Conservation (phyloP, 352 stramenopile genomes). For the Phytophthora citricola region DNA sequence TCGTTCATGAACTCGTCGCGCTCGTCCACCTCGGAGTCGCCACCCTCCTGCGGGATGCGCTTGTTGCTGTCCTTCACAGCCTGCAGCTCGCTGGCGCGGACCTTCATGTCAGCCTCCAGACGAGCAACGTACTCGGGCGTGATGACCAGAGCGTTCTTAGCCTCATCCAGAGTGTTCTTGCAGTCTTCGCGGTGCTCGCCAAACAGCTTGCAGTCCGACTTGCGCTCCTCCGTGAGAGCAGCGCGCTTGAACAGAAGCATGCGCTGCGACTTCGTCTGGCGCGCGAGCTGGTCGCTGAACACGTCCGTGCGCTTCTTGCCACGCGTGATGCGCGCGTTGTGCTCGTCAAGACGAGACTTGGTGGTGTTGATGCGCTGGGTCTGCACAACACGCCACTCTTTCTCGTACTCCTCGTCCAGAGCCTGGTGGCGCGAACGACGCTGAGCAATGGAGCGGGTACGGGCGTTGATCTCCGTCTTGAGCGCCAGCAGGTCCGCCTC, state of each 20-base stretch:
- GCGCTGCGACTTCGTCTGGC: slow-evolving; percentile 84
- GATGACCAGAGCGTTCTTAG: slow-evolving; percentile 71
- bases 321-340: slow-evolving; percentile 69
- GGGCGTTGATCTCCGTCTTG: slow-evolving; percentile 83
- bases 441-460: slow-evolving; percentile 75
- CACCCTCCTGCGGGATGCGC: slow-evolving; percentile 79
- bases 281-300: slow-evolving; percentile 78
- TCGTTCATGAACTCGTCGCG: slow-evolving; percentile 92
- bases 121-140: slow-evolving; percentile 87
- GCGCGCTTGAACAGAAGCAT: slow-evolving; percentile 90
- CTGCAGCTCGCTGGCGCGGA: slow-evolving; percentile 74
- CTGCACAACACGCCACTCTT: slow-evolving; percentile 85
- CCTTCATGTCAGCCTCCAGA: slow-evolving; percentile 88
- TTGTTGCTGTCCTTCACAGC: slow-evolving; percentile 88
- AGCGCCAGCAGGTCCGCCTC: slow-evolving; percentile 77
- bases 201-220: slow-evolving; percentile 81
- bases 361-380: slow-evolving; percentile 68
- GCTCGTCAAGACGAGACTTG: slow-evolving; percentile 68
- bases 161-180: slow-evolving; percentile 77
- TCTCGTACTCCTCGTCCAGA: slow-evolving; percentile 85
- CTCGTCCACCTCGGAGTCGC: slow-evolving; percentile 76
- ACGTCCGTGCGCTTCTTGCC: slow-evolving; percentile 89
- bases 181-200: slow-evolving; percentile 88
- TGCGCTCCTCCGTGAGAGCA: slow-evolving; percentile 85
- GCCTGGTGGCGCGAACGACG: slow-evolving; percentile 74